A percentile compares a stretch with the other conserved stretches of the same genome.
phyloP scores from a whole-genome alignment of 1,139 yeast genomes.

The Wickerhamiella pararugosa region DNA sequence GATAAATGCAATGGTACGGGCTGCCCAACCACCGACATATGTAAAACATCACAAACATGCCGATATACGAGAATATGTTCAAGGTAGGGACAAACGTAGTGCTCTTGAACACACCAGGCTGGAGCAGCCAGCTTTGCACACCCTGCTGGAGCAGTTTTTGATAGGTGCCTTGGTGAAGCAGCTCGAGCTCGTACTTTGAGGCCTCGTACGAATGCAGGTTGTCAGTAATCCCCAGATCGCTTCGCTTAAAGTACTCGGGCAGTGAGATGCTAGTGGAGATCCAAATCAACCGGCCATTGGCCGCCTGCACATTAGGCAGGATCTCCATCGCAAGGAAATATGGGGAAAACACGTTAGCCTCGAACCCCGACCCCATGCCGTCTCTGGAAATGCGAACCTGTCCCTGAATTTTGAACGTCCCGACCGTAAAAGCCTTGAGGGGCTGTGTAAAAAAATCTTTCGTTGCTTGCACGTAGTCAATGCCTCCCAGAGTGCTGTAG shows the following conservation, averaged over 20 bases:
- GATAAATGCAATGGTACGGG: conserved; percentile 75
- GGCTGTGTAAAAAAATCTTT: conserved; percentile 53
- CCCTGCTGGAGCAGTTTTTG: conserved; percentile 33
- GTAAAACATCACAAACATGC: conserved; percentile 74
- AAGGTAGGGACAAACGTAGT: conserved; percentile 64
- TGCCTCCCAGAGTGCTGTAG: conserved; percentile 72
- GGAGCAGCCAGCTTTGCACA: conserved; percentile 61
- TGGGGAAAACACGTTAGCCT: conserved; percentile 92
- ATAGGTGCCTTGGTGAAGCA: conserved; percentile 61
- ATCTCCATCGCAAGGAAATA: conserved; percentile 56
- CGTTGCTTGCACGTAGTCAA: conserved; percentile 69
- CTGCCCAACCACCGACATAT: conserved; percentile 74
- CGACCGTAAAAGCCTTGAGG: conserved; percentile 57
- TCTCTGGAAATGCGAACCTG: conserved; percentile 58
- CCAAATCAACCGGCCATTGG: conserved; percentile 45
- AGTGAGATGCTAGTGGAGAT: conserved; percentile 68
- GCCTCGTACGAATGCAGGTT: conserved; percentile 74
- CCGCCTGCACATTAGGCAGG: conserved; percentile 32
- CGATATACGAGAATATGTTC: conserved; percentile 63
- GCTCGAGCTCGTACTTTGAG: conserved; percentile 75
- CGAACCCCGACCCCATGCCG: conserved; percentile 76
- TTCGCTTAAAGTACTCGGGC: conserved; percentile 46
- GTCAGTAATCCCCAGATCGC: conserved; percentile 57
- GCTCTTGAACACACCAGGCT: conserved; percentile 89
- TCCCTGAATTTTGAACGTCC: conserved; percentile 64